phyloP scores from a whole-genome alignment of 768 basidiomycete species.

The Arthromyces matolae region DNA sequence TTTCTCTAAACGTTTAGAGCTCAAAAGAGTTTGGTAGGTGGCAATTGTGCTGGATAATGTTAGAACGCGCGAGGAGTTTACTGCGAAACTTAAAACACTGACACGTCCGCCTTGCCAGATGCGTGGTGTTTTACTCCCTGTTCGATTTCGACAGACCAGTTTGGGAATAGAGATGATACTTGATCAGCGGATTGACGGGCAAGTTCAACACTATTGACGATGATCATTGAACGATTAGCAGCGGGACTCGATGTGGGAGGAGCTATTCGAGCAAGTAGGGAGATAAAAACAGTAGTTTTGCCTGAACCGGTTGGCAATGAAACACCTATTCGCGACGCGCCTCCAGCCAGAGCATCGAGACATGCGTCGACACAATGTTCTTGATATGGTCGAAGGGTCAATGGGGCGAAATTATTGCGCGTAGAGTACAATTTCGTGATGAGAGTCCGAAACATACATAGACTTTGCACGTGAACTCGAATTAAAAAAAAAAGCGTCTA shows the following conservation, averaged over 20 bases:
- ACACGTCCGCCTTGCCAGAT: slow-evolving; percentile 84
- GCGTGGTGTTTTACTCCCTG: slow-evolving; percentile 77
- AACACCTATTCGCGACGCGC: slow-evolving; percentile 75
- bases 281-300: slow-evolving; percentile 91
- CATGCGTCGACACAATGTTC: slow-evolving; percentile 77
- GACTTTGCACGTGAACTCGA: not conserved
- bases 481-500: slow-evolving; percentile 3
- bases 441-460: slow-evolving; percentile 9
- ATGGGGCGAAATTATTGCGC: slow-evolving; percentile 3
- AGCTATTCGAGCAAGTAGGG: slow-evolving; percentile 64
- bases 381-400: slow-evolving; percentile 82
- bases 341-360: slow-evolving; percentile 60
- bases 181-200: slow-evolving; percentile 83
- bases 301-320: slow-evolving; percentile 82
- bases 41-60: slow-evolving; percentile 64
- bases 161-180: slow-evolving; percentile 60
- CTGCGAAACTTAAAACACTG: slow-evolving; percentile 25
- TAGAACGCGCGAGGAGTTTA: not conserved
- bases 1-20: slow-evolving; percentile 60
- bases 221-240: slow-evolving; percentile 65
- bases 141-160: slow-evolving; percentile 87
- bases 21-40: slow-evolving; percentile 82
- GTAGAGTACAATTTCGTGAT: slow-evolving; percentile 9
- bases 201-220: slow-evolving; percentile 89
- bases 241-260: slow-evolving; percentile 37